Evolutionary conservation across 768 basidiomycete species (phyloP).

Genomic region (Gyrodon lividus): DNA sequence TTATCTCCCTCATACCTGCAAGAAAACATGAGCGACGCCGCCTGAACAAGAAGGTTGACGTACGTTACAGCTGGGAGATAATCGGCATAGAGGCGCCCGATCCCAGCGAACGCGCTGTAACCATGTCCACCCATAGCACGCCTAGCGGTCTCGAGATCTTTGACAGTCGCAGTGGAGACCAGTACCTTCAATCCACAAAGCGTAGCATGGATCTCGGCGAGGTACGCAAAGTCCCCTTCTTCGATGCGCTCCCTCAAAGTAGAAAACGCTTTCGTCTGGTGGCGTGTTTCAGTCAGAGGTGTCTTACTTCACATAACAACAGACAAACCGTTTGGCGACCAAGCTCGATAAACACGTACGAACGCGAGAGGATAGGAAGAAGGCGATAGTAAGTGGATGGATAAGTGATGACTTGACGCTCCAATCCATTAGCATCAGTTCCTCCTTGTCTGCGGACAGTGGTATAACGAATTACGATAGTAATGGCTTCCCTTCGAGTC

Average conservation of each 20-base stretch:
- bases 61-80: slow-evolving; percentile 65
- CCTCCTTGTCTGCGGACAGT: slow-evolving; percentile 72
- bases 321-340: slow-evolving; percentile 55
- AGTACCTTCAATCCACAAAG: slow-evolving; percentile 70
- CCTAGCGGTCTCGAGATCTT: slow-evolving; percentile 63
- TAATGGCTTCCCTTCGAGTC: slow-evolving; percentile 44
- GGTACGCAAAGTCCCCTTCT: slow-evolving; percentile 54
- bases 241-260: slow-evolving; percentile 48
- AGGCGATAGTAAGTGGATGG: slow-evolving; percentile 75
- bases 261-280: slow-evolving; percentile 50
- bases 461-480: slow-evolving; percentile 66
- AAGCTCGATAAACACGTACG: slow-evolving; percentile 67
- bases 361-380: slow-evolving; percentile 64
- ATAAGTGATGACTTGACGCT: slow-evolving; percentile 66
- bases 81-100: slow-evolving; percentile 64
- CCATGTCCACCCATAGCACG: slow-evolving; percentile 79
- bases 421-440: slow-evolving; percentile 48
- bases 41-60: slow-evolving; percentile 17
- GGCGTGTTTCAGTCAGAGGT: neutral
- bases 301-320: neutral
- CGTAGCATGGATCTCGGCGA: slow-evolving; percentile 72
- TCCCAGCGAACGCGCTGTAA: slow-evolving; percentile 64
- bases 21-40: neutral
- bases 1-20: slow-evolving; percentile 76
- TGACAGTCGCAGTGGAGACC: slow-evolving; percentile 48